phyloP scores from a whole-genome alignment of 2,329 filamentous ascomycete genomes.

The Aspergillus sp. region DNA sequence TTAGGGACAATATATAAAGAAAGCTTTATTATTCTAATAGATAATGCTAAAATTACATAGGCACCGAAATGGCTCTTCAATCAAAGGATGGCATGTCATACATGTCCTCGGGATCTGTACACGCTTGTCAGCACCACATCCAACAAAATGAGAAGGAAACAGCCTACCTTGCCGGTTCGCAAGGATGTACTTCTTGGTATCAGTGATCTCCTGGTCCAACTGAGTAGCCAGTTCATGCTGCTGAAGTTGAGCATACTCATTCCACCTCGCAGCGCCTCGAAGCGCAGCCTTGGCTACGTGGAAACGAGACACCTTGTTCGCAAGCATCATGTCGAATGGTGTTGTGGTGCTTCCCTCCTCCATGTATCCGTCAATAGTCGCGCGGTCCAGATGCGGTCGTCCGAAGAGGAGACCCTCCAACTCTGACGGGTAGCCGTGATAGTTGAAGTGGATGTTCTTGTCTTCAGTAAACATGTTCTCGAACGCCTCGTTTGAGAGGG shows the following conservation, averaged over 20 bases:
- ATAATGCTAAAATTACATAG: no score
- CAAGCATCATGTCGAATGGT: slow-evolving; percentile 63
- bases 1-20: no score
- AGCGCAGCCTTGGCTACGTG: slow-evolving; percentile 53
- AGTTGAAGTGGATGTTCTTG: slow-evolving; percentile 56
- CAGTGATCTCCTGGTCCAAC: slow-evolving; percentile 44
- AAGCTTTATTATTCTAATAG: no score
- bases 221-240: slow-evolving; percentile 44
- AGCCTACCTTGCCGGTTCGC: slow-evolving; percentile 48
- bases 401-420: slow-evolving; percentile 57
- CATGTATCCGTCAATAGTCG: slow-evolving; percentile 53
- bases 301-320: slow-evolving; percentile 55
- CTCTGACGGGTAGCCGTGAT: slow-evolving; percentile 59
- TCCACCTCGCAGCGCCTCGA: slow-evolving; percentile 41
- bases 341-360: slow-evolving; percentile 63
- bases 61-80: not conserved
- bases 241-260: slow-evolving; percentile 42
- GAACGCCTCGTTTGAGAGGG: slow-evolving; percentile 48
- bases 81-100: slow-evolving; percentile 45
- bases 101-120: slow-evolving; percentile 45
- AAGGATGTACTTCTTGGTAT: slow-evolving; percentile 48
- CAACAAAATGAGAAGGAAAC: not conserved
- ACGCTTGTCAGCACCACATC: slow-evolving; percentile 2
- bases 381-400: slow-evolving; percentile 44
- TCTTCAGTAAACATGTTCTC: slow-evolving; percentile 52